Evolutionary conservation across 2,329 filamentous ascomycete genomes (phyloP).

Genomic region (Cladophialophora exuberans): DNA sequence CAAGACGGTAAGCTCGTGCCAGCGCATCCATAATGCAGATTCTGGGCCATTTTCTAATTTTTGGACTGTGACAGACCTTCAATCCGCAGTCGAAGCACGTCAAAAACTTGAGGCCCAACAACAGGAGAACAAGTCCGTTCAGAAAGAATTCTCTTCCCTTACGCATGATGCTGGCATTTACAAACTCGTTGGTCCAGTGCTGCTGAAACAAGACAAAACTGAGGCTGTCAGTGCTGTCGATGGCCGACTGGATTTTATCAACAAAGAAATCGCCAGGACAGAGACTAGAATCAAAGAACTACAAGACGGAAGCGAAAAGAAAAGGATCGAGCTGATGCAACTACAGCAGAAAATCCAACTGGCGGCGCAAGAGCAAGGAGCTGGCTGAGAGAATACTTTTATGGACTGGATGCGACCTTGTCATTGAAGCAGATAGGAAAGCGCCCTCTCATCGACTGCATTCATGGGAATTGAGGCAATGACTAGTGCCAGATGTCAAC

Average conservation of each 20-base stretch:
- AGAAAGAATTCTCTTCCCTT: constrained; percentile 78
- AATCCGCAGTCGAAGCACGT: constrained; percentile 72
- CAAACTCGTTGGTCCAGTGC: constrained; percentile 89
- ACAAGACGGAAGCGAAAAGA: constrained; percentile 66
- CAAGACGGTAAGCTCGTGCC: constrained; percentile 67
- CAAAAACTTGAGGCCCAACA: constrained; percentile 92
- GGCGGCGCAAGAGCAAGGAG: constrained; percentile 29
- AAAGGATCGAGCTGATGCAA: constrained; percentile 62
- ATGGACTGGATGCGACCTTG: background rate
- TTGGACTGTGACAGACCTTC: constrained; percentile 72
- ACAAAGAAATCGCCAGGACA: constrained; percentile 79
- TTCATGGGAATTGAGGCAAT: no score
- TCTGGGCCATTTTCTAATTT: constrained; percentile 8
- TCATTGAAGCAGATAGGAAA: no score
- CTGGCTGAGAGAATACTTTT: constrained; percentile 16
- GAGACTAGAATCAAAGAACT: constrained; percentile 68
- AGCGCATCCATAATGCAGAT: background rate
- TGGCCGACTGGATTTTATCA: constrained; percentile 87
- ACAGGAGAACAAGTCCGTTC: constrained; percentile 85
- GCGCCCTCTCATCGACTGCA: no score
- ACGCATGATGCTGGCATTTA: constrained; percentile 87
- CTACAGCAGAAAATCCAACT: constrained; percentile 34
- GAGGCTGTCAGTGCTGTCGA: constrained; percentile 92
- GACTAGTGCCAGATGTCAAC: no score
- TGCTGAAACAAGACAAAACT: constrained; percentile 90